A percentile compares a stretch with the other conserved stretches of the same genome.
These are phyloP conservation scores for Iberis pinnata DNA, from an alignment of 345 rosid genomes.

Conservation along the genomic window DNA sequence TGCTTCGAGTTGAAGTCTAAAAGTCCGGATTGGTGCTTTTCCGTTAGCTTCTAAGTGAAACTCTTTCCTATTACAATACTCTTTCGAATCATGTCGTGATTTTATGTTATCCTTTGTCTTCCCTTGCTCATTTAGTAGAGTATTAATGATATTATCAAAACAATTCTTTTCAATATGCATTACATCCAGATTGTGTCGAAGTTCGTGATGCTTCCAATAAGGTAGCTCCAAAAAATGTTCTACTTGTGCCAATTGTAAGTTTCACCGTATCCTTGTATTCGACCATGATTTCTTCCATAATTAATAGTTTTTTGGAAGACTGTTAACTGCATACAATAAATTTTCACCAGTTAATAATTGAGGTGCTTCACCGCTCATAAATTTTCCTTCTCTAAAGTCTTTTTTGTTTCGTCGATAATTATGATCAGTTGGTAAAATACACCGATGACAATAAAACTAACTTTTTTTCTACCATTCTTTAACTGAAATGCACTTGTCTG, in stretches of 20 bases:
- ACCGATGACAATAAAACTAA: too few relatives aligned
- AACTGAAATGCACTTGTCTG: too few relatives aligned
- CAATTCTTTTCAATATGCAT: neutral
- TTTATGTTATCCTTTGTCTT: neutral
- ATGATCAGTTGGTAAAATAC: too few relatives aligned
- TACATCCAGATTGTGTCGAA: neutral
- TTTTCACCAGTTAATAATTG: neutral
- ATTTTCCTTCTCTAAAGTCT: too few relatives aligned
- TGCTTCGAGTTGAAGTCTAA: neutral
- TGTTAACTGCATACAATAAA: neutral
- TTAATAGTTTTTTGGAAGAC: neutral
- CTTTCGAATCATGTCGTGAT: neutral
- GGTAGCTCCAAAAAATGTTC: neutral
- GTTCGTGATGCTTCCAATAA: neutral
- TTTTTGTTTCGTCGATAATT: too few relatives aligned
- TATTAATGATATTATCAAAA: neutral
- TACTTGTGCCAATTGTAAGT: neutral
- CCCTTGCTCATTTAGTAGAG: neutral
- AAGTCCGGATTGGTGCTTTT: conserved; percentile 1
- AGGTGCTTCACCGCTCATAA: too few relatives aligned
- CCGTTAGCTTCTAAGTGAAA: neutral
- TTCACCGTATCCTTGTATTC: neutral
- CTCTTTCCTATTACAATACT: neutral
- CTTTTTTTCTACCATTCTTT: too few relatives aligned
- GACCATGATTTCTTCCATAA: neutral